A percentile compares a stretch with the other conserved stretches of the same genome.
Evolutionary conservation across 768 basidiomycete genomes (phyloP).

Genomic region (Phylloporus sp.): DNA sequence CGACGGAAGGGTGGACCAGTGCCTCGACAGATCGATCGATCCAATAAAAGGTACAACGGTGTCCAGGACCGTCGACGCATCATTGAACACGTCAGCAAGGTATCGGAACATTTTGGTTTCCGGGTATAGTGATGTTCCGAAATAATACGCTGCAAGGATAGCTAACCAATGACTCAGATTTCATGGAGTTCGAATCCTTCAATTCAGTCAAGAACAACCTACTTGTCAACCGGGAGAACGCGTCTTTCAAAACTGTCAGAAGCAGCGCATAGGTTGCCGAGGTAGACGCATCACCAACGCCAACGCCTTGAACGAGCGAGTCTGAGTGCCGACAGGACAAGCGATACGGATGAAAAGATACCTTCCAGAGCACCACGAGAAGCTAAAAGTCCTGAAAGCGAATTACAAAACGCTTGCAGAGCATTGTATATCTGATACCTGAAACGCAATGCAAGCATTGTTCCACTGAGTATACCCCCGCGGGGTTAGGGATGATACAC

Average conservation of each 20-base stretch:
- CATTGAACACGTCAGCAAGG: conserved; percentile 64
- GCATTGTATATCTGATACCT: conserved; percentile 69
- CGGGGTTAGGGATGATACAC: conserved; percentile 12
- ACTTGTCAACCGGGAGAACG: conserved; percentile 63
- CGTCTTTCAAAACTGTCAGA: conserved; percentile 63
- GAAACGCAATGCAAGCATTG: not conserved
- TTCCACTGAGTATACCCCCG: conserved; percentile 4
- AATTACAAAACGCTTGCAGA: conserved; percentile 67
- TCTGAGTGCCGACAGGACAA: not conserved
- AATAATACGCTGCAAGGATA: conserved; percentile 55
- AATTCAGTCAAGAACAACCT: conserved; percentile 16
- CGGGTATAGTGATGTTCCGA: conserved; percentile 62
- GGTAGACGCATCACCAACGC: conserved; percentile 65
- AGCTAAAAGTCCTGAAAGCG: conserved; percentile 57
- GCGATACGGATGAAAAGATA: conserved; percentile 14
- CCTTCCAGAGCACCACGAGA: conserved; percentile 69
- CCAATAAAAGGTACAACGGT: conserved; percentile 55
- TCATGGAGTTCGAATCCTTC: not conserved
- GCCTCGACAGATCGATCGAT: conserved; percentile 23
- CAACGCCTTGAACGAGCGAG: conserved; percentile 44
- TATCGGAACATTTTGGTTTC: conserved; percentile 70
- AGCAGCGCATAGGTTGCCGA: conserved; percentile 64
- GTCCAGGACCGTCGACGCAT: conserved; percentile 56
- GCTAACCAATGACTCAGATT: conserved; percentile 36
- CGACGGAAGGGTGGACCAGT: conserved; percentile 32